Evolutionary conservation across 2,329 filamentous ascomycete species (phyloP).

Genomic region (Trichoderma sp.): DNA sequence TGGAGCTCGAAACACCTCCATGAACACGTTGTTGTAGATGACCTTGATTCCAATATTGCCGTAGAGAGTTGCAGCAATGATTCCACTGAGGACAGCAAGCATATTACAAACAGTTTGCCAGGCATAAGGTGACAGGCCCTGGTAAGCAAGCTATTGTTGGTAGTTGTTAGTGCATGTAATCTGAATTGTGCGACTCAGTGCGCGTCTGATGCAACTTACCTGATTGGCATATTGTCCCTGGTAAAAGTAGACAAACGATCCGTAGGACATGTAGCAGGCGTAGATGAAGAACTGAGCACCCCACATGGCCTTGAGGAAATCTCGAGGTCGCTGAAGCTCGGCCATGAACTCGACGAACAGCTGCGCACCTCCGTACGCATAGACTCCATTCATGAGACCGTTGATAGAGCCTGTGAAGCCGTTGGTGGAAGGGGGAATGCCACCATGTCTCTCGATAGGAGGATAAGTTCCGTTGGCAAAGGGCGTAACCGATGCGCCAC

Average conservation of each 20-base stretch:
- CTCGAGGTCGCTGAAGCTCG: constrained; percentile 45
- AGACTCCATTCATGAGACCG: constrained; percentile 41
- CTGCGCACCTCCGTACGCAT: constrained; percentile 58
- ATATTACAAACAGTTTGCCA: constrained; percentile 47
- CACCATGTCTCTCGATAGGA: constrained; percentile 41
- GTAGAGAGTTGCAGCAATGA: constrained; percentile 50
- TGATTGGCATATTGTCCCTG: constrained; percentile 47
- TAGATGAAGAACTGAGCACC: constrained; percentile 44
- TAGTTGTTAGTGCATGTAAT: no score
- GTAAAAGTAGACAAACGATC: constrained; percentile 32
- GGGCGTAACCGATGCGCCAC: constrained; percentile 29
- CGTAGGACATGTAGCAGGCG: constrained; percentile 42
- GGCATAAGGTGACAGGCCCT: constrained; percentile 41
- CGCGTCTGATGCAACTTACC: neutral
- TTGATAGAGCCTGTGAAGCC: constrained; percentile 38
- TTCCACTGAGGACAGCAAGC: constrained; percentile 41
- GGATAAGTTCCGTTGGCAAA: constrained; percentile 34
- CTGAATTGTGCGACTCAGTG: neutral
- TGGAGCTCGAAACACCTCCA: constrained; percentile 50
- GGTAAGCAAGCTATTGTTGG: constrained; percentile 41
- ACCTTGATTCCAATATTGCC: constrained; percentile 56
- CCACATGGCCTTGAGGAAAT: constrained; percentile 45
- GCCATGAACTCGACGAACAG: constrained; percentile 58
- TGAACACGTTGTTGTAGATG: constrained; percentile 52
- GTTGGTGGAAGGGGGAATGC: constrained; percentile 27